These are phyloP conservation scores for Rhodamnia argentea DNA, from an alignment of 345 rosid genomes.

Conservation along the genomic window DNA sequence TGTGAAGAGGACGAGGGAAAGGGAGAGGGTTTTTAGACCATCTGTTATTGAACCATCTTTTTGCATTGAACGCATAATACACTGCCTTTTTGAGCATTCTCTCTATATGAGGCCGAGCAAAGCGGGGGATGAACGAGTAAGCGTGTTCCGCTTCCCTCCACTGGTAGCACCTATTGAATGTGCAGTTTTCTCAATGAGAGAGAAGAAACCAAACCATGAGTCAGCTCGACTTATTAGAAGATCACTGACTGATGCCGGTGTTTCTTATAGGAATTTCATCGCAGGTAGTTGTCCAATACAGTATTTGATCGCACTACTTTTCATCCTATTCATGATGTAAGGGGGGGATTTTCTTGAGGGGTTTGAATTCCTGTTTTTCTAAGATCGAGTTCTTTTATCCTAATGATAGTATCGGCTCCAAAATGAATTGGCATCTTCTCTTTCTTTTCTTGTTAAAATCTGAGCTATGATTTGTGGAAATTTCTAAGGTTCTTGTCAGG, in stretches of 20 bases:
- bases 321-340: too few species aligned
- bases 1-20: conserved; percentile 77
- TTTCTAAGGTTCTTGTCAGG: not conserved
- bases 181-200: conserved; percentile 83
- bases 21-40: conserved; percentile 80
- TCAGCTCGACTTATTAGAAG: conserved; percentile 53
- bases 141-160: conserved; percentile 80
- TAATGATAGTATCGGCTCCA: too few species aligned
- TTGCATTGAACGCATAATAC: conserved; percentile 85
- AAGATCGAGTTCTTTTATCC: too few species aligned
- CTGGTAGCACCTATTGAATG: conserved; percentile 88
- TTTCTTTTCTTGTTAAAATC: too few species aligned
- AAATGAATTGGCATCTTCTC: too few species aligned
- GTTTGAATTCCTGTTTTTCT: too few species aligned
- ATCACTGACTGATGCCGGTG: conserved; percentile 63
- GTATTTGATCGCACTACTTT: too few species aligned
- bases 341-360: too few species aligned
- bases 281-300: conserved; percentile 33
- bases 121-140: conserved; percentile 78
- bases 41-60: conserved; percentile 93
- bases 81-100: conserved; percentile 82
- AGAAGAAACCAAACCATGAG: conserved; percentile 71
- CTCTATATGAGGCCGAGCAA: conserved; percentile 80
- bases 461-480: not conserved
- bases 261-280: conserved; percentile 81